phyloP scores from a whole-genome alignment of 2,329 filamentous ascomycete genomes.

The Lachnellula hyalina region DNA sequence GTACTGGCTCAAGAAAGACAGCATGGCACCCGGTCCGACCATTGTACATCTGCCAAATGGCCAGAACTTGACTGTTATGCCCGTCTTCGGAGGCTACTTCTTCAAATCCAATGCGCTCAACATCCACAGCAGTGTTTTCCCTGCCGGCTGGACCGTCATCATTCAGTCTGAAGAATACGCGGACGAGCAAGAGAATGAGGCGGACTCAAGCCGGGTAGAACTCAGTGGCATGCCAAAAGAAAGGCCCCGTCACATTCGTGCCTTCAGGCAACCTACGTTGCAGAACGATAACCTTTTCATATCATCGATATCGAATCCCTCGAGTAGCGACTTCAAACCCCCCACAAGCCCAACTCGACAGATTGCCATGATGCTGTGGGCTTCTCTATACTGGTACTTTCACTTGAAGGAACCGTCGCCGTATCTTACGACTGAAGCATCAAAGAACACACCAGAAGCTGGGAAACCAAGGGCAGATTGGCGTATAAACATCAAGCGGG shows the following conservation, averaged over 20 bases:
- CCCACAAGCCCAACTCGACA: slow-evolving; percentile 77
- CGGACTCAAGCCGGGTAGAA: slow-evolving; percentile 25
- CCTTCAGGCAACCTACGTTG: slow-evolving; percentile 71
- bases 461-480: slow-evolving; percentile 81
- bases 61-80: slow-evolving; percentile 72
- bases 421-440: slow-evolving; percentile 56
- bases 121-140: slow-evolving; percentile 64
- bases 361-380: slow-evolving; percentile 95
- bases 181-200: slow-evolving; percentile 28
- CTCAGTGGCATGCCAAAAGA: slow-evolving; percentile 25
- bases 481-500: slow-evolving; percentile 75
- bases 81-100: slow-evolving; percentile 85
- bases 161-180: slow-evolving; percentile 59
- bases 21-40: slow-evolving; percentile 22
- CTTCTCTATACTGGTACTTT: slow-evolving; percentile 95
- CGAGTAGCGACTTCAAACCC: slow-evolving; percentile 72
- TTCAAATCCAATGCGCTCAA: slow-evolving; percentile 80
- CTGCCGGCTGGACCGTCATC: slow-evolving; percentile 85
- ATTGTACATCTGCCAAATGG: slow-evolving; percentile 78
- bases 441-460: slow-evolving; percentile 57
- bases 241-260: slow-evolving; percentile 44
- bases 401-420: slow-evolving; percentile 72
- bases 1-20: neutral
- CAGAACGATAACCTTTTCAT: slow-evolving; percentile 81
- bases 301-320: slow-evolving; percentile 83